Conservation (phyloP, 345 rosid species). For the Moringa oleifera region DNA sequence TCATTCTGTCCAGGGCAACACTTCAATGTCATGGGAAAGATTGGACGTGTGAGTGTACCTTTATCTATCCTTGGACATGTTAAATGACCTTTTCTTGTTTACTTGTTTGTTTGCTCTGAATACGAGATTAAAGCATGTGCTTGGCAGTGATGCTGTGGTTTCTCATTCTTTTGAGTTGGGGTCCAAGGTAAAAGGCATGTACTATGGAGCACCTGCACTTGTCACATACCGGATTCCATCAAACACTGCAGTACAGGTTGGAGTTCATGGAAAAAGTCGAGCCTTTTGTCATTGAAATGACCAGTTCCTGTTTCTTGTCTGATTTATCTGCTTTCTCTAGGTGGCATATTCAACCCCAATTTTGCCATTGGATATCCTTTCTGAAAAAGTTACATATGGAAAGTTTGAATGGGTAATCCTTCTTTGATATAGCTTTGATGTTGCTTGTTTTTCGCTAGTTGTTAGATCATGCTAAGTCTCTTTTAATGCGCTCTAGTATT, state of each 20-base stretch:
- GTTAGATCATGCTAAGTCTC: neutral
- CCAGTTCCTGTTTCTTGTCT: neutral
- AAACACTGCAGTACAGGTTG: conserved; percentile 1
- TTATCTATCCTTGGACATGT: neutral
- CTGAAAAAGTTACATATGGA: neutral
- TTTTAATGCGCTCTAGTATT: neutral
- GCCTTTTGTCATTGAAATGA: neutral
- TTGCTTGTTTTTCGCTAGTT: conserved; percentile 8
- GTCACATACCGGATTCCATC: neutral
- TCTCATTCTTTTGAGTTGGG: conserved; percentile 4
- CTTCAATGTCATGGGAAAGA: neutral
- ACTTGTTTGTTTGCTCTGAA: neutral
- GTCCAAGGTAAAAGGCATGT: neutral
- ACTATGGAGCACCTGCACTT: neutral
- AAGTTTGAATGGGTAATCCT: neutral
- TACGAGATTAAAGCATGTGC: neutral
- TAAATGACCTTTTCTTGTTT: neutral
- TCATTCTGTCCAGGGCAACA: neutral
- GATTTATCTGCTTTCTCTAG: neutral
- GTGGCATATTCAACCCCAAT: conserved; percentile 3
- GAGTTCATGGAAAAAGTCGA: neutral
- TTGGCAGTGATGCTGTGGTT: neutral
- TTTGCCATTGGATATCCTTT: conserved; percentile 1
- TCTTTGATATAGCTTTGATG: neutral
- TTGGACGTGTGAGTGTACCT: neutral